A percentile compares a stretch with the other conserved stretches of the same genome.
Conservation (phyloP, 306 rosid genomes). For the Lathyrus aphaca region DNA sequence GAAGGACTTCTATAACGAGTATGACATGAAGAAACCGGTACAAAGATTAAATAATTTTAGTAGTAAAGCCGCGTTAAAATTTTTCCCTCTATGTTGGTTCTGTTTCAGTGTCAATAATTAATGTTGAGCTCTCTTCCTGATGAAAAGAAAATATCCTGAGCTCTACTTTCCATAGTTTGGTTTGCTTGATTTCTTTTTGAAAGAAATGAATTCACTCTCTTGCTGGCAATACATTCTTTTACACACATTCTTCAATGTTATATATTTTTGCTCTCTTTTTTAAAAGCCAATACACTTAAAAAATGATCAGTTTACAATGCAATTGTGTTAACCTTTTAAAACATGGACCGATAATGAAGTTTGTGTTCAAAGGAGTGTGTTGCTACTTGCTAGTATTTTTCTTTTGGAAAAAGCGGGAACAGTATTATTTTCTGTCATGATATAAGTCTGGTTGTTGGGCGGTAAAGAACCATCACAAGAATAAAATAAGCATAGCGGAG, state of each 20-base stretch:
- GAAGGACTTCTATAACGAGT: slow-evolving; percentile 58
- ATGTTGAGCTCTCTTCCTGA: slow-evolving; percentile 17
- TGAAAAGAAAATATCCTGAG: slow-evolving; percentile 16
- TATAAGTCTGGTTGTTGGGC: background rate
- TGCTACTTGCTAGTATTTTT: slow-evolving; percentile 15
- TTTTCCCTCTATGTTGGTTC: slow-evolving; percentile 10
- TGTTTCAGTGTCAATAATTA: slow-evolving; percentile 22
- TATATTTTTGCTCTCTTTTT: background rate
- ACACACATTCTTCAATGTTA: background rate
- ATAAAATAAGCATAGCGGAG: too few relatives aligned
- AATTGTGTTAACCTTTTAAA: background rate
- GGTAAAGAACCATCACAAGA: too few relatives aligned
- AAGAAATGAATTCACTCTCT: slow-evolving; percentile 4
- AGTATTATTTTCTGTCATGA: background rate
- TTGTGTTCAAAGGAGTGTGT: background rate
- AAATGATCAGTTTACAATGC: background rate
- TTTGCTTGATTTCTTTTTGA: slow-evolving; percentile 12
- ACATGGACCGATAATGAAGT: background rate
- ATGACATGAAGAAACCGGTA: slow-evolving; percentile 93
- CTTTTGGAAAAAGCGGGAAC: slow-evolving; percentile 24
- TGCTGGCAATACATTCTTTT: slow-evolving; percentile 5
- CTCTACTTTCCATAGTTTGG: slow-evolving; percentile 27
- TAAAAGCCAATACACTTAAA: background rate
- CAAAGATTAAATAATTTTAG: slow-evolving; percentile 18
- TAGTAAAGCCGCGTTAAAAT: slow-evolving; percentile 9